Base-by-base conservation (phyloP, 441 rosid species). In the Brassica balearica region DNA sequence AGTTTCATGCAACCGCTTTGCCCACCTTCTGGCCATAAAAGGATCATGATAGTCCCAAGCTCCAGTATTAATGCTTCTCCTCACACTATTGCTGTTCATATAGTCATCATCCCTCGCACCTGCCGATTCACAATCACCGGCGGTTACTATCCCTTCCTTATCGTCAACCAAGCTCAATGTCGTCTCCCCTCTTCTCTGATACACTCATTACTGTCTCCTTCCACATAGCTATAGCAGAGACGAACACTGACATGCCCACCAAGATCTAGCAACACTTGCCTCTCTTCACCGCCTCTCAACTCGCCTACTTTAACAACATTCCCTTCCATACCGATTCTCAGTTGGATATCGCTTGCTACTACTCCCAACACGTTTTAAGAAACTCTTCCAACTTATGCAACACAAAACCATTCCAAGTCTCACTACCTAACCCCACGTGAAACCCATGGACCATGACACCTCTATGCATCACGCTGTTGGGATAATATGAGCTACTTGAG, bases 1-100 rank as follows among this genome's bases (percentile, higher is more conserved):
- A 88, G 80, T 84, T 91, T 85, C 94, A 80, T 89, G 92, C 84
- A 93, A 85, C 80, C 88, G 91, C 81, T 90, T 93, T 32, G 95
- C 92, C 97, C 97, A 93, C 80, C 98, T 83, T 85, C 94, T 88
- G 34, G 94, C 97, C 95, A 93, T 87, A 83, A 81, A 83, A 66
- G 91, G 94, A 65, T 90, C 91, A 79, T 36, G 55, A 58, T 58
- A 4, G 19, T 90, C 94, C 97, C 91, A 90, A 72, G 85, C 74
- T 75, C 89, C 91, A 4, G 78, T 88, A 65, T 82, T 81, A 60
- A 93, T 85, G 73, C 95, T 91, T 36, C 76, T 84, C 73, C 91
- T 87, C 61, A 90, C 88, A 27, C 87, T 84, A 34, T 53, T 63
- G 6, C 71, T 76, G 83, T 77, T 76, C 61, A n/a, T 66, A 48